Percentiles rank a stretch among this genome's conserved stretches.
Conservation (phyloP, 2,329 filamentous ascomycete species). For the Ceratocystis cacaofunesta region DNA sequence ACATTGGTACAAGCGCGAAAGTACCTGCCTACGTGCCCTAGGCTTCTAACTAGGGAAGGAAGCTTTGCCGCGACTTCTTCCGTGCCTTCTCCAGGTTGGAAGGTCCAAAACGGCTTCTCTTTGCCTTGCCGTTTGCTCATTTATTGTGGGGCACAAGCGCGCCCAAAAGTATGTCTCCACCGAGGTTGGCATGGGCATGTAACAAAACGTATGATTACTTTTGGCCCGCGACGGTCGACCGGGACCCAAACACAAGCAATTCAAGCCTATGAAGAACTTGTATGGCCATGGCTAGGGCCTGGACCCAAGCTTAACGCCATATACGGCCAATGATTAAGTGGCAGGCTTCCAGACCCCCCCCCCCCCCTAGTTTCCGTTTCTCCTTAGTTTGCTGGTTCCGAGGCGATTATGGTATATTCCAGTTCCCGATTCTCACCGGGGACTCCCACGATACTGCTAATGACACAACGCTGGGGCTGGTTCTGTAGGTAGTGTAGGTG, state of each 20-base stretch:
- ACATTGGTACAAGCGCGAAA: neutral
- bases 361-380: conserved; percentile 3
- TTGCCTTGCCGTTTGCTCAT: neutral
- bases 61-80: neutral
- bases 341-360: neutral
- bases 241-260: neutral
- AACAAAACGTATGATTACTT: neutral
- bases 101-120: neutral
- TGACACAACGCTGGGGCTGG: neutral
- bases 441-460: conserved; percentile 3
- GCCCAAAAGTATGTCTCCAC: neutral
- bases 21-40: neutral
- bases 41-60: neutral
- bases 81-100: neutral
- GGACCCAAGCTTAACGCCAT: neutral
- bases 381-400: conserved; percentile 5
- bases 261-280: neutral
- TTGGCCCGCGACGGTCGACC: neutral
- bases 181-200: neutral
- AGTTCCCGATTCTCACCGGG: conserved; percentile 5
- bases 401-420: neutral
- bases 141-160: neutral
- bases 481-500: neutral
- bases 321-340: neutral
- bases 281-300: neutral